Conservation (phyloP, 371 early-diverging fungal species). For the Apophysomyces variabilis region DNA sequence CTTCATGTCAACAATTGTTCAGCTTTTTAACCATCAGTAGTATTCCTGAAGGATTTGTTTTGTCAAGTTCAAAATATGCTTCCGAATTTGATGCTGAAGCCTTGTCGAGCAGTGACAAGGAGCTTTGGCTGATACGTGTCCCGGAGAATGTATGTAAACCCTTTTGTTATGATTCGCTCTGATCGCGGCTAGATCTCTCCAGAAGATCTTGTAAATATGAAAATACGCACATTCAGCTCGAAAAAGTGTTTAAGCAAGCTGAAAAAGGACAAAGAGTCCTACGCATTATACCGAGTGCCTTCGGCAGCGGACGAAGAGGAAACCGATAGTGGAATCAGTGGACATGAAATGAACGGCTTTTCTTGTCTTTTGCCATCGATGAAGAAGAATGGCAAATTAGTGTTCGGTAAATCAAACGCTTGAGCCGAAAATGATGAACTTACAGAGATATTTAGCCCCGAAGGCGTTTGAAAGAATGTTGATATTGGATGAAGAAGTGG, state of each 20-base stretch:
- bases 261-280: constrained; percentile 29
- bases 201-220: constrained; percentile 32
- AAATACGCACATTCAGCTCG: constrained; percentile 29
- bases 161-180: background rate
- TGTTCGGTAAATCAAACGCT: constrained; percentile 29
- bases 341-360: constrained; percentile 54
- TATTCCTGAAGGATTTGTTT: constrained; percentile 5
- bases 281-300: constrained; percentile 42
- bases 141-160: constrained; percentile 43
- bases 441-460: constrained; percentile 27
- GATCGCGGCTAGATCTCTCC: constrained; percentile 33
- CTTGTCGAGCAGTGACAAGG: constrained; percentile 42
- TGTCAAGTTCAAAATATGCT: background rate
- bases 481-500: constrained; percentile 47
- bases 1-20: no score
- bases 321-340: constrained; percentile 44
- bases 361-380: constrained; percentile 43
- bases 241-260: constrained; percentile 34
- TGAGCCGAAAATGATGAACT: background rate
- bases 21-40: background rate
- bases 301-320: constrained; percentile 22
- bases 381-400: constrained; percentile 37
- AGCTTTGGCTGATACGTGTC: constrained; percentile 54
- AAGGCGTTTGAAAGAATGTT: constrained; percentile 40
- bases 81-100: background rate